phyloP scores from a whole-genome alignment of 306 rosid genomes.

The Quercus rubra region DNA sequence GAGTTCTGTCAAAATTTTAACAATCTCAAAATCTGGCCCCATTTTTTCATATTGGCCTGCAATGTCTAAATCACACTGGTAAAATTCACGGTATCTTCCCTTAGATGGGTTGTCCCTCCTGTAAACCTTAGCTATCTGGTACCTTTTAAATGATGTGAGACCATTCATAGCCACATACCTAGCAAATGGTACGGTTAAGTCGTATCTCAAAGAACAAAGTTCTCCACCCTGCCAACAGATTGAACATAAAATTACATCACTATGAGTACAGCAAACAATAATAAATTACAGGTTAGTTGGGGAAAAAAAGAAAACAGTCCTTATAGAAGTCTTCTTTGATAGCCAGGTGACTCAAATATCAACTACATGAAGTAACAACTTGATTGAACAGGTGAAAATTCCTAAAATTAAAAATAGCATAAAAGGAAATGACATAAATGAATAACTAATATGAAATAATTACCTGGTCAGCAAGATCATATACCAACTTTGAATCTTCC shows the following conservation, averaged over 20 bases:
- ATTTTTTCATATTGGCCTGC: constrained; percentile 85
- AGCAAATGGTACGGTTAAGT: constrained; percentile 94
- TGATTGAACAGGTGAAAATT: neutral
- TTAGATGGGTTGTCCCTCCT: constrained; percentile 96
- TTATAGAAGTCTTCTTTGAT: neutral
- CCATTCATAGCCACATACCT: constrained; percentile 90
- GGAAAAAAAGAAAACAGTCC: neutral
- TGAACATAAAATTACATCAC: neutral
- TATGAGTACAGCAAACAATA: neutral
- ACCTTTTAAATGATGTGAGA: constrained; percentile 77
- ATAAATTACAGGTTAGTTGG: neutral
- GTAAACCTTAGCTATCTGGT: constrained; percentile 94
- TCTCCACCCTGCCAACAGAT: constrained; percentile 77
- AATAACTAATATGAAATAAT: constrained; percentile 18
- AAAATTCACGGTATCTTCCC: constrained; percentile 96
- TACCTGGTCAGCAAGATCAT: constrained; percentile 99
- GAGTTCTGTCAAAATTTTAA: constrained; percentile 79
- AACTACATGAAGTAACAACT: neutral
- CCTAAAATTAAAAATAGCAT: neutral
- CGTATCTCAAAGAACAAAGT: constrained; percentile 79
- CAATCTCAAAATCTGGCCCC: constrained; percentile 91
- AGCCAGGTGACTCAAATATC: neutral
- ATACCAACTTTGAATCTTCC: constrained; percentile 94
- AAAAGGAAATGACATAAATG: neutral
- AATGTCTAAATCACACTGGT: constrained; percentile 93